Evolutionary conservation across 768 basidiomycete species (phyloP).

Genomic region (Xerocomus spinulosus): DNA sequence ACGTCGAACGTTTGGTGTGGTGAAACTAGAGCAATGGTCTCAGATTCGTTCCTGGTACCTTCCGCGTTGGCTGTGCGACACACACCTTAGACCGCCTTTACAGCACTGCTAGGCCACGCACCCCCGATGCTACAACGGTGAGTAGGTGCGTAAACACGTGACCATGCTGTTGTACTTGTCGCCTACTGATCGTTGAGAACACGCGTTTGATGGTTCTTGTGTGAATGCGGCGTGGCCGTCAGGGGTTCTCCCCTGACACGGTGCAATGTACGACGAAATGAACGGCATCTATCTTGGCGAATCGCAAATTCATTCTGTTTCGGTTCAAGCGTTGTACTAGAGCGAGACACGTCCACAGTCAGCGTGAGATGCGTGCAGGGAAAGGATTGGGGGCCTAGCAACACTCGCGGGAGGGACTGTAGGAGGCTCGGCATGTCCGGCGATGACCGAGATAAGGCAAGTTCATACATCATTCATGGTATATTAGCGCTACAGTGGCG

Average conservation of each 20-base stretch:
- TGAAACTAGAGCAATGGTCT: neutral
- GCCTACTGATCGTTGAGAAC: slow-evolving; percentile 12
- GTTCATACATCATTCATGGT: slow-evolving; percentile 7
- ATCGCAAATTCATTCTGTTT: slow-evolving; percentile 11
- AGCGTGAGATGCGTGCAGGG: neutral
- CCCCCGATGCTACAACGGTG: no score
- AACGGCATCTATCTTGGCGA: slow-evolving; percentile 23
- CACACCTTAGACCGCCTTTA: slow-evolving; percentile 7
- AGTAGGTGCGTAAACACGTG: neutral
- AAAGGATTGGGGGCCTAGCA: neutral
- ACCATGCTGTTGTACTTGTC: neutral
- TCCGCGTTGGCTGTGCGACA: slow-evolving; percentile 13
- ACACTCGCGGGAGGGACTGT: slow-evolving; percentile 20
- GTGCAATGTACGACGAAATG: slow-evolving; percentile 15
- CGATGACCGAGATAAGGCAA: slow-evolving; percentile 22
- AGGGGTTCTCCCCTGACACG: slow-evolving; percentile 20
- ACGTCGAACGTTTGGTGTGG: neutral
- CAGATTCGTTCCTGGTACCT: slow-evolving; percentile 22
- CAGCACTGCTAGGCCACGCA: no score
- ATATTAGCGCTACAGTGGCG: slow-evolving; percentile 8
- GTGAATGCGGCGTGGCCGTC: slow-evolving; percentile 23
- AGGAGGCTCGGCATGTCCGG: neutral
- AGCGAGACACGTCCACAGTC: neutral
- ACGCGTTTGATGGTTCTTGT: slow-evolving; percentile 19
- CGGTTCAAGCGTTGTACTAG: slow-evolving; percentile 11